These are phyloP conservation scores for Trichaptum fuscoviolaceum DNA, from an alignment of 768 basidiomycete species.

Conservation along the genomic window DNA sequence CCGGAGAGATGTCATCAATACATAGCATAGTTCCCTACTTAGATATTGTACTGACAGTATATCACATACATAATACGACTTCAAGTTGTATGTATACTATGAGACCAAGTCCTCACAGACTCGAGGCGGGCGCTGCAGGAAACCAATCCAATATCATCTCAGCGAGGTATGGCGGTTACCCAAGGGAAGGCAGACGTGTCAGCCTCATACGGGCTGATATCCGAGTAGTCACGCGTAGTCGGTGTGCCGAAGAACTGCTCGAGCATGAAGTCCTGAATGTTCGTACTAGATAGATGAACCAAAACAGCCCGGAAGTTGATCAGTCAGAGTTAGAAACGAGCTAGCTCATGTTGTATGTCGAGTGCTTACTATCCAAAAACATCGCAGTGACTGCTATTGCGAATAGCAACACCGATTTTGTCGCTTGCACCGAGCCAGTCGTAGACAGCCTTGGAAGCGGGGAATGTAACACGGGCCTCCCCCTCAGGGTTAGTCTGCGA, in stretches of 20 bases:
- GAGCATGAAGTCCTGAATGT: constrained; percentile 1
- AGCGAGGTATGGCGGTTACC: background rate
- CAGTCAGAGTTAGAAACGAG: background rate
- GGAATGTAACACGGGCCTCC: background rate
- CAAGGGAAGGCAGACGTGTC: background rate
- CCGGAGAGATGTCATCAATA: too few species aligned
- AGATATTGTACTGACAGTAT: too few species aligned
- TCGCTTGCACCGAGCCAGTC: background rate
- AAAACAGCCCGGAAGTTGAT: background rate
- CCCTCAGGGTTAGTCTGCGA: background rate
- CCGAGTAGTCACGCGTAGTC: background rate
- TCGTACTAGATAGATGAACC: background rate
- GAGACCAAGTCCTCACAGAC: too few species aligned
- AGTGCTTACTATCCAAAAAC: background rate
- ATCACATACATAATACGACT: too few species aligned
- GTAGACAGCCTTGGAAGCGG: background rate
- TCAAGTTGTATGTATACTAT: too few species aligned
- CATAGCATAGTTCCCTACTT: too few species aligned
- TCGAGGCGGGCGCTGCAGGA: background rate
- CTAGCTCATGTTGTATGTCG: background rate
- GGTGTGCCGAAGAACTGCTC: background rate
- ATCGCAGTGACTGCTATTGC: background rate
- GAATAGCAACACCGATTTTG: background rate
- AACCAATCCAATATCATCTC: background rate
- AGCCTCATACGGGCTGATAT: background rate